Evolutionary conservation across 1,284 basidiomycete genomes (phyloP).

Genomic region (Naganishia liquefaciens): DNA sequence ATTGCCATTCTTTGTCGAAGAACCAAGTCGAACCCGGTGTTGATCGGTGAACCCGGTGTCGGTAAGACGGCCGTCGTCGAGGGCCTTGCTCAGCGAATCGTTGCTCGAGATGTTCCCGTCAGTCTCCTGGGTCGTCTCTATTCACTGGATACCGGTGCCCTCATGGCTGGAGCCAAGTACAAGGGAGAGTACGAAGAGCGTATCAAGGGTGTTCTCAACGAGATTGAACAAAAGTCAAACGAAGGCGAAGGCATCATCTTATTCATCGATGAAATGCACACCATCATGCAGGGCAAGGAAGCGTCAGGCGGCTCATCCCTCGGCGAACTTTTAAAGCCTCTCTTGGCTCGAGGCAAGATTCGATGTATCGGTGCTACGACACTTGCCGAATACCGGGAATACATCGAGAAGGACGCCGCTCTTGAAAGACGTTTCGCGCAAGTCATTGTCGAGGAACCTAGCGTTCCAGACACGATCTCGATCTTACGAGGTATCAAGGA

Average conservation of each 20-base stretch:
- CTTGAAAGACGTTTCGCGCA: conserved; percentile 94
- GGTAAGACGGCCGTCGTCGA: conserved; percentile 94
- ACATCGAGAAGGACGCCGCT: conserved; percentile 91
- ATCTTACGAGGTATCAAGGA: conserved; percentile 89
- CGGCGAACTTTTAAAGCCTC: conserved; percentile 85
- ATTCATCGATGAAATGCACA: conserved; percentile 92
- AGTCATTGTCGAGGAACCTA: conserved; percentile 89
- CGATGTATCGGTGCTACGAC: conserved; percentile 92
- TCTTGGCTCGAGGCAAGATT: conserved; percentile 86
- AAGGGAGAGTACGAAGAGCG: conserved; percentile 98
- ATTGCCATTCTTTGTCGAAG: conserved; percentile 76
- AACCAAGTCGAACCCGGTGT: conserved; percentile 61
- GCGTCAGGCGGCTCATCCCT: conserved; percentile 41
- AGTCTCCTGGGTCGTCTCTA: conserved; percentile 78
- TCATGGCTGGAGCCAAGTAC: conserved; percentile 93
- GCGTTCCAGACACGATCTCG: conserved; percentile 85
- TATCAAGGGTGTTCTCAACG: conserved; percentile 83
- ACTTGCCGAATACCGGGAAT: conserved; percentile 87
- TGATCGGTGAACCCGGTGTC: conserved; percentile 81
- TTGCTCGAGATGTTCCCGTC: conserved; percentile 93
- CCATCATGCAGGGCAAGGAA: conserved; percentile 76
- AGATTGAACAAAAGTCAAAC: conserved; percentile 87
- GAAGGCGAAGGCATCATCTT: conserved; percentile 84
- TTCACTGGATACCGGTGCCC: conserved; percentile 79
- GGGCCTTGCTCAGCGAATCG: conserved; percentile 92